Percentiles rank a stretch among this genome's conserved stretches.
phyloP scores from a whole-genome alignment of 768 basidiomycete genomes.

The Tricholoma hemisulphureum region DNA sequence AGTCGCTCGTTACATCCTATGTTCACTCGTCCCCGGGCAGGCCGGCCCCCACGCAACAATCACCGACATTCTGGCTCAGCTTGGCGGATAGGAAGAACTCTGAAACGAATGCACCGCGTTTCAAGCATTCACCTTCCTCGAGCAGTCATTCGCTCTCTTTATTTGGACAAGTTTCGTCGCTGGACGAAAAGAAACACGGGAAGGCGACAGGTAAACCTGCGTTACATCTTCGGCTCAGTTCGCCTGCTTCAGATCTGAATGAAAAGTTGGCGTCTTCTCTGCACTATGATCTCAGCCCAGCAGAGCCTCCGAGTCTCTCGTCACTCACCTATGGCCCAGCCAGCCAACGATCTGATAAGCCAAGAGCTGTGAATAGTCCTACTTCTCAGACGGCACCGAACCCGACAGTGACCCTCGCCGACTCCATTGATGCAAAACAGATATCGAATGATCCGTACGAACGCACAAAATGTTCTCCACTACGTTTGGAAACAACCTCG shows the following conservation, averaged over 20 bases:
- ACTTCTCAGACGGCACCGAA: not conserved
- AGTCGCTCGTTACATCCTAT: not conserved
- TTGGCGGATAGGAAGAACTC: not conserved
- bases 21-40: not conserved
- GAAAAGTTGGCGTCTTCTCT: not conserved
- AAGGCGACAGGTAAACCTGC: not conserved
- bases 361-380: not conserved
- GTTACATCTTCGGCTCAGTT: not conserved
- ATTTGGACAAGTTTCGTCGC: not conserved
- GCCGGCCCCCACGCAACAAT: not conserved
- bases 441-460: not conserved
- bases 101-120: not conserved
- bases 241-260: not conserved
- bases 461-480: not conserved
- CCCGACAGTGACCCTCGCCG: not conserved
- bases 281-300: not conserved
- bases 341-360: not conserved
- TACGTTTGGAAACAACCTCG: not conserved
- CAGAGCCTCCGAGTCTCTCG: not conserved
- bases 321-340: not conserved
- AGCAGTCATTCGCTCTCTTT: not conserved
- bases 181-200: not conserved
- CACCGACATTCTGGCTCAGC: not conserved
- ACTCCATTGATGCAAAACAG: not conserved
- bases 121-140: not conserved